Evolutionary conservation across 2,329 filamentous ascomycete species (phyloP).

Genomic region (Alternaria atra): DNA sequence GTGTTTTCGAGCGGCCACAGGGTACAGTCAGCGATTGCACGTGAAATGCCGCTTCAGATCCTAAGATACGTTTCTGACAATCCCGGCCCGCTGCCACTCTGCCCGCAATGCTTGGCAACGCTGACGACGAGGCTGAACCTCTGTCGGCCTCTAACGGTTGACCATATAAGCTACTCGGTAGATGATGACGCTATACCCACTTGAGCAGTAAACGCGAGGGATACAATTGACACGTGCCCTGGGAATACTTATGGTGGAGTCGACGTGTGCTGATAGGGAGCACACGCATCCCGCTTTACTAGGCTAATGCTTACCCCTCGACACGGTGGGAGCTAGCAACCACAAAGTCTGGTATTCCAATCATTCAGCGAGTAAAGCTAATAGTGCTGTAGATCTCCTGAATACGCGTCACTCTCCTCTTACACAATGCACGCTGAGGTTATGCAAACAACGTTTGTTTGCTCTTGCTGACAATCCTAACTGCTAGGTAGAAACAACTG

Average conservation of each 20-base stretch:
- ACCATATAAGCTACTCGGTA: neutral
- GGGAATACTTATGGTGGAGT: neutral
- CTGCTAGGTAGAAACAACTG: neutral
- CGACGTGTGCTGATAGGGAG: neutral
- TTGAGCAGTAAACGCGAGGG: neutral
- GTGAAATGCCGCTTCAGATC: neutral
- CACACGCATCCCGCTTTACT: neutral
- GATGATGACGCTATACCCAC: neutral
- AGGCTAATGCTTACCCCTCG: neutral
- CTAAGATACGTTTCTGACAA: neutral
- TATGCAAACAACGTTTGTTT: neutral
- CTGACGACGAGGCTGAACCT: conserved; percentile 2
- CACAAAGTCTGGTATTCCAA: neutral
- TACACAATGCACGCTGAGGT: neutral
- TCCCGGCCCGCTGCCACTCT: neutral
- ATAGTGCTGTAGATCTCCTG: neutral
- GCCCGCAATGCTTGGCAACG: neutral
- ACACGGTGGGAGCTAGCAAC: neutral
- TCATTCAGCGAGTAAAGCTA: neutral
- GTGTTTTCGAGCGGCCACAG: neutral
- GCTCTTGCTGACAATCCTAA: neutral
- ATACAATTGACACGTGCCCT: neutral
- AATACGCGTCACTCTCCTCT: neutral
- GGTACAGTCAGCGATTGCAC: neutral
- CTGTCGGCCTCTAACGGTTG: neutral